phyloP scores from a whole-genome alignment of 2,329 filamentous ascomycete genomes.

The Ophiocordyceps camponoti-saundersi region DNA sequence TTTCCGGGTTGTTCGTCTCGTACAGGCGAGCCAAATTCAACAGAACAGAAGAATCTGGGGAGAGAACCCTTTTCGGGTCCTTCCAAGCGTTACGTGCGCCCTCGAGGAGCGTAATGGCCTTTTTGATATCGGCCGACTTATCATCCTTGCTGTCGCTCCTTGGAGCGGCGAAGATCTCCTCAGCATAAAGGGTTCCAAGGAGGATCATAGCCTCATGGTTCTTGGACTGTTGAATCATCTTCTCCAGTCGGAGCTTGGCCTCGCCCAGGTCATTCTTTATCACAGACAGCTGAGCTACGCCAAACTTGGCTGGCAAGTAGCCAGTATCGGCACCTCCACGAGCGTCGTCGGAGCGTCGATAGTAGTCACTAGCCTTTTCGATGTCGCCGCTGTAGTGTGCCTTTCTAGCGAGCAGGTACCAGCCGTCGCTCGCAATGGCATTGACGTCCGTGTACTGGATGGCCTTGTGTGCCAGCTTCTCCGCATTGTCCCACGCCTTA shows the following conservation, averaged over 20 bases:
- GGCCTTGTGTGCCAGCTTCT: slow-evolving; percentile 75
- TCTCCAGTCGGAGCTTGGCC: slow-evolving; percentile 85
- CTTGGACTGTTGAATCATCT: slow-evolving; percentile 76
- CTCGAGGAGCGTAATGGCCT: slow-evolving; percentile 74
- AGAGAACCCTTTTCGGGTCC: slow-evolving; percentile 70
- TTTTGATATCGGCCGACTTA: slow-evolving; percentile 69
- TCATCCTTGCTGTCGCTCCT: slow-evolving; percentile 63
- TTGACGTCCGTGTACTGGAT: slow-evolving; percentile 95
- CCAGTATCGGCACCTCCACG: slow-evolving; percentile 82
- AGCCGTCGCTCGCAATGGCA: slow-evolving; percentile 90
- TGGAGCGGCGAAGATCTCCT: slow-evolving; percentile 77
- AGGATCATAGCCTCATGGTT: slow-evolving; percentile 81
- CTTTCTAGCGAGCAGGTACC: slow-evolving; percentile 86
- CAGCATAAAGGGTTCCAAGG: slow-evolving; percentile 79
- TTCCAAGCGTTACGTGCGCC: slow-evolving; percentile 78
- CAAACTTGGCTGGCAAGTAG: slow-evolving; percentile 88
- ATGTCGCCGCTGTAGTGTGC: slow-evolving; percentile 69
- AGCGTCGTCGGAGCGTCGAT: slow-evolving; percentile 78
- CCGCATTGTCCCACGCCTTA: slow-evolving; percentile 65
- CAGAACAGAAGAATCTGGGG: slow-evolving; percentile 71
- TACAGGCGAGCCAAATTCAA: slow-evolving; percentile 86
- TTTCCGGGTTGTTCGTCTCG: slow-evolving; percentile 70
- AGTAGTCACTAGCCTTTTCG: slow-evolving; percentile 66
- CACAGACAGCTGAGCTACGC: slow-evolving; percentile 76
- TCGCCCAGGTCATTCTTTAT: slow-evolving; percentile 72